Evolutionary conservation across 345 rosid genomes (phyloP), one percentile per base, ranked within the genome.

Genomic region (Punica granatum): DNA sequence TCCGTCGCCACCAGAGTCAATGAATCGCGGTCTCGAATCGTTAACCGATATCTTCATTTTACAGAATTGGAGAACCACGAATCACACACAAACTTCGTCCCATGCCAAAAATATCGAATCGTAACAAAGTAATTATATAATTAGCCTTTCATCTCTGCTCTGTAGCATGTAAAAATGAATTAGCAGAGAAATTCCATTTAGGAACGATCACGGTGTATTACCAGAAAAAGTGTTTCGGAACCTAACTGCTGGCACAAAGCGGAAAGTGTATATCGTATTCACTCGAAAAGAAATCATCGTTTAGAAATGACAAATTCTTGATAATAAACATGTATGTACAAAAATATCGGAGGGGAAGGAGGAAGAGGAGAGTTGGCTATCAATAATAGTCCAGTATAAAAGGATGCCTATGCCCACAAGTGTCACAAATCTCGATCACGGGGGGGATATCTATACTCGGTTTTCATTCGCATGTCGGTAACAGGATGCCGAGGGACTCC

Each of bases 321-420:
- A 14, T 42, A 66, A 66, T 66, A 66, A 48, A 53, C 41, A 4
- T 44, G 56, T 48, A 66, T 44, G 59, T 31, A 34, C 54, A 66
- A 31, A 37, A 48, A 12, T 44, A 54, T 44, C 42, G 11, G 59
- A 34, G 28, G 42, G 46, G 46, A 41, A 19, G 59, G 21, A 32
- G 59, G 26, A 51, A 66, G 0, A 30, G 30, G 67, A 31, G 31
- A 42, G 67, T 64, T 49, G 41, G 23, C 19, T 5, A 36, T 31
- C 19, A 46, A 23, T 5, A 23, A 21, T 51, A 23, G 32, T 56
- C 61, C 14, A 30, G 61, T 30, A 18, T 30, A 56, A 18, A 12
- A 56, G 34, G 34, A 28, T 12, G 65, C 37, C 32, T 39, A 12
- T 16, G 32, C 32, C 41, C n/a, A 26, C 35, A 41, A 64, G n/a